Conservation (phyloP, 306 rosid genomes). For the Gastrolobium villosum region DNA sequence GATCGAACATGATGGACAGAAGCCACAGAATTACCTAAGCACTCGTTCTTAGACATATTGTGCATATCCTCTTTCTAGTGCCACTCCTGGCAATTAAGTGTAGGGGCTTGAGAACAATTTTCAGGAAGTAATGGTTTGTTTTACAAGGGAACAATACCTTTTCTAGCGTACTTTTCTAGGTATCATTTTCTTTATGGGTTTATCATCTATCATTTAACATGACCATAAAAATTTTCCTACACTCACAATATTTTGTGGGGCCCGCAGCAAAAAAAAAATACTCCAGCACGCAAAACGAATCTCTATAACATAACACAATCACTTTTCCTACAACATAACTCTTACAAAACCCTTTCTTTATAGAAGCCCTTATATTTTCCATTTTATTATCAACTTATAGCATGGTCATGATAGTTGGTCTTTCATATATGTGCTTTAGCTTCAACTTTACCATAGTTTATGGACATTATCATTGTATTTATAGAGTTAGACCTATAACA, state of each 20-base stretch:
- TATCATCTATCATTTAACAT: no score
- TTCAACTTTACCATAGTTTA: conserved; percentile 18
- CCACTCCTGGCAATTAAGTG: not conserved
- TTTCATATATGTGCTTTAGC: conserved; percentile 11
- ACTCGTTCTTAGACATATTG: not conserved
- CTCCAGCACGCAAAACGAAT: no score
- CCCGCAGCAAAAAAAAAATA: no score
- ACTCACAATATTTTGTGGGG: no score
- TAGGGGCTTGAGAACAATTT: conserved; percentile 8
- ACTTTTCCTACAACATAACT: no score
- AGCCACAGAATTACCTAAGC: conserved; percentile 17
- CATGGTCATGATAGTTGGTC: conserved; percentile 20
- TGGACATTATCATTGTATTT: conserved; percentile 16
- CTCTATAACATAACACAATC: no score
- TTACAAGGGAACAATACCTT: conserved; percentile 17
- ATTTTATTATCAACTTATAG: conserved; percentile 13
- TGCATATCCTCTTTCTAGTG: conserved; percentile 6
- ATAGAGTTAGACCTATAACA: not conserved
- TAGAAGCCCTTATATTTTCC: not conserved
- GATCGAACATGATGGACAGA: not conserved
- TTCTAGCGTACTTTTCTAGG: conserved; percentile 6
- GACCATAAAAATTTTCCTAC: no score
- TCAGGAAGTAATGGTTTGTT: conserved; percentile 15
- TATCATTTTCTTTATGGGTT: no score
- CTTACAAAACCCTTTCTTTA: no score